These are phyloP conservation scores for Monilinia laxa DNA, from an alignment of 2,329 filamentous ascomycete species.

Conservation along the genomic window DNA sequence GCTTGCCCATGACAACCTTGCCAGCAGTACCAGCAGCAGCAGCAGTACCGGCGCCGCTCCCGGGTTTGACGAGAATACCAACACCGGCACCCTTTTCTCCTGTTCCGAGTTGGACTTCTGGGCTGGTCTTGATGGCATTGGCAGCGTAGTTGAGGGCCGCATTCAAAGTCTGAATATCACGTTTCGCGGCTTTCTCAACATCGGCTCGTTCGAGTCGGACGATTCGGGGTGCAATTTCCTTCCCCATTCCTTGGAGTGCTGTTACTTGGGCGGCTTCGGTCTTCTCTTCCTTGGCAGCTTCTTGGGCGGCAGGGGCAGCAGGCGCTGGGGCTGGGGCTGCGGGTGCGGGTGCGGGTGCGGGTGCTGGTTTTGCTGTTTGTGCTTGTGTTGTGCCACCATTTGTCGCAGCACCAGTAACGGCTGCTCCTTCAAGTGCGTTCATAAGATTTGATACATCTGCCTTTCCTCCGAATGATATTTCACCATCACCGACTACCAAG, in stretches of 20 bases:
- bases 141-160: constrained; percentile 49
- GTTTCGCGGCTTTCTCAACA: constrained; percentile 39
- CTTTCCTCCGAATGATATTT: constrained; percentile 23
- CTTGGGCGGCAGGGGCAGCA: constrained; percentile 17
- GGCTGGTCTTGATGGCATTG: constrained; percentile 47
- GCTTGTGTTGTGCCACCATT: constrained; percentile 2
- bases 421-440: constrained; percentile 19
- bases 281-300: constrained; percentile 19
- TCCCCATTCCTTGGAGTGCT: constrained; percentile 22
- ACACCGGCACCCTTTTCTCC: constrained; percentile 40
- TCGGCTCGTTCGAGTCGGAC: constrained; percentile 16
- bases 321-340: constrained; percentile 14
- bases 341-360: constrained; percentile 14
- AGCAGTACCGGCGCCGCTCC: not conserved
- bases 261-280: constrained; percentile 23
- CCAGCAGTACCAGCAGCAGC: constrained; percentile 10
- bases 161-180: constrained; percentile 50
- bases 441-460: constrained; percentile 23
- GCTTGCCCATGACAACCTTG: constrained; percentile 21
- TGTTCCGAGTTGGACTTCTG: constrained; percentile 51
- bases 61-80: constrained; percentile 20
- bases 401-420: not conserved
- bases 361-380: constrained; percentile 10
- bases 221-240: constrained; percentile 24
- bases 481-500: constrained; percentile 25